These are phyloP conservation scores for Beauveria sp. DNA, from an alignment of 2,329 filamentous ascomycete genomes.

Conservation along the genomic window DNA sequence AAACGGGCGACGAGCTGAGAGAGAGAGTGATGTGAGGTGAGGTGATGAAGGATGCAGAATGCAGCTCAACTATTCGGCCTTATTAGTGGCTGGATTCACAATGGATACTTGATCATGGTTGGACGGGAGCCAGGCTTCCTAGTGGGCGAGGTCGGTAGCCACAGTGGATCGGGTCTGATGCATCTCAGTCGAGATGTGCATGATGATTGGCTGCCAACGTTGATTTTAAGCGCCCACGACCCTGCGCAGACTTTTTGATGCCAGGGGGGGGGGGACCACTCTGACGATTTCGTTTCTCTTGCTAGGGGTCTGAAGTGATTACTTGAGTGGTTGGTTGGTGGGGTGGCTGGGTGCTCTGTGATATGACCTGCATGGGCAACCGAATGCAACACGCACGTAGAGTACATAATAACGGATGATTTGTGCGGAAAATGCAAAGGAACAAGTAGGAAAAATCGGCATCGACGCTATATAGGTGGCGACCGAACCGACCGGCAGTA, in stretches of 20 bases:
- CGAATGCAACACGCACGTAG: no score
- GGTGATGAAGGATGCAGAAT: background rate
- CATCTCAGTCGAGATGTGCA: no score
- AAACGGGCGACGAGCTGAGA: background rate
- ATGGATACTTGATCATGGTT: no score
- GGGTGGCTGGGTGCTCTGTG: no score
- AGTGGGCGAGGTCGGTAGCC: background rate
- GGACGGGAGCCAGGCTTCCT: background rate
- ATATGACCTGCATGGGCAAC: no score
- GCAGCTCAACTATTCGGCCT: background rate
- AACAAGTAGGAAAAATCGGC: no score
- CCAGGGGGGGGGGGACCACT: background rate
- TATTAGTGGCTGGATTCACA: no score
- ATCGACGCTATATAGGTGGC: no score
- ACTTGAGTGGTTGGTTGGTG: background rate
- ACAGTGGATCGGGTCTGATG: background rate
- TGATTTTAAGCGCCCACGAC: conserved; percentile 11
- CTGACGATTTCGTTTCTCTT: no score
- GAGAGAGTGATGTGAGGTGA: background rate
- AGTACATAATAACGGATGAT: no score
- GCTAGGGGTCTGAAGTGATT: background rate
- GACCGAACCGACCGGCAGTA: no score
- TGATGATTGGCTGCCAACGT: background rate
- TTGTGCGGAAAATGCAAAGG: no score
- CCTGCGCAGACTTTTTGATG: background rate